These are phyloP conservation scores for Hordeum vulgare DNA, from an alignment of 176 grass and related monocot species.

Conservation along the genomic window MorexV3_pseudomolecules_assembly NC_058523.1:192923739-192924238, in stretches of 20 bases:
- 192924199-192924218: constrained; percentile 30
- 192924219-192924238: constrained; percentile 9
- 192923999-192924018: constrained; percentile 22
- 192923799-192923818: background rate
- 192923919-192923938: background rate
- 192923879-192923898: background rate
- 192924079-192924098: background rate
- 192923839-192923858: constrained; percentile 39
- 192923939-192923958: background rate
- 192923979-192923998: background rate
- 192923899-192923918: constrained; percentile 25
- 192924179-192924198: constrained; percentile 22
- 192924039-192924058: constrained; percentile 29
- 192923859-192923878: constrained; percentile 21
- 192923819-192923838: background rate
- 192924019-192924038: constrained; percentile 9
- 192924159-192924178: constrained; percentile 8
- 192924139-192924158: constrained; percentile 25
- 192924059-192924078: background rate
- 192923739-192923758: background rate
- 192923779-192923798: background rate
- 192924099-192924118: background rate
- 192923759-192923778: constrained; percentile 4
- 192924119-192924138: background rate
- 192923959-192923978: background rate